A percentile compares a stretch with the other conserved stretches of the same genome.
These are phyloP conservation scores for Chytriomyces sp. DNA, from an alignment of 192 early-diverging fungal genomes.

Conservation along the genomic window DNA sequence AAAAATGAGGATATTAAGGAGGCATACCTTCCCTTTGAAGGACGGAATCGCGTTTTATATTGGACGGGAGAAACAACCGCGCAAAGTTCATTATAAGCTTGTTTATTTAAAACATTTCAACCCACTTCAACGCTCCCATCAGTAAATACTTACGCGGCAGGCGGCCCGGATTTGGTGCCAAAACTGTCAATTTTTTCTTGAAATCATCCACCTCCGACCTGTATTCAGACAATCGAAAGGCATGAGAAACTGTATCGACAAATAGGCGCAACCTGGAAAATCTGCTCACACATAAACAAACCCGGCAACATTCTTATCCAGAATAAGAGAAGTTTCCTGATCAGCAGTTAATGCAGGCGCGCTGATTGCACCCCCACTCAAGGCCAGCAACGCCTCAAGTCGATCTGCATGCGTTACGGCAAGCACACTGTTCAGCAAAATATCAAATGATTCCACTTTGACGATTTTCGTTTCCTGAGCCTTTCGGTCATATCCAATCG, in stretches of 20 bases:
- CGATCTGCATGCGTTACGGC: constrained; percentile 75
- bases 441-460: constrained; percentile 78
- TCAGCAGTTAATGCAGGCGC: constrained; percentile 47
- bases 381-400: constrained; percentile 46
- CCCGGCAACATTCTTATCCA: constrained; percentile 71
- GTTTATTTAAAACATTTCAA: constrained; percentile 59
- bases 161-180: constrained; percentile 86
- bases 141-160: constrained; percentile 84
- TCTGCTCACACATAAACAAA: constrained; percentile 74
- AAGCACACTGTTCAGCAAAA: constrained; percentile 83
- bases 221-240: constrained; percentile 46
- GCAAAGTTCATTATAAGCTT: neutral
- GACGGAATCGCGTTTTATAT: constrained; percentile 1
- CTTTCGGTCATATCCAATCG: constrained; percentile 82
- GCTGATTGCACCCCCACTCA: constrained; percentile 45
- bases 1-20: neutral
- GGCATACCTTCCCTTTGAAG: neutral
- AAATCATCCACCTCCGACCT: constrained; percentile 74
- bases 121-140: constrained; percentile 89
- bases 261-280: neutral
- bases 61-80: neutral
- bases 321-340: constrained; percentile 56
- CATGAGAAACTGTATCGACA: neutral
- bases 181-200: constrained; percentile 79
- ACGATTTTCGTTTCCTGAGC: constrained; percentile 80